phyloP scores from a whole-genome alignment of 2,329 filamentous ascomycete species.

The Paecilomyces variotii region DNA sequence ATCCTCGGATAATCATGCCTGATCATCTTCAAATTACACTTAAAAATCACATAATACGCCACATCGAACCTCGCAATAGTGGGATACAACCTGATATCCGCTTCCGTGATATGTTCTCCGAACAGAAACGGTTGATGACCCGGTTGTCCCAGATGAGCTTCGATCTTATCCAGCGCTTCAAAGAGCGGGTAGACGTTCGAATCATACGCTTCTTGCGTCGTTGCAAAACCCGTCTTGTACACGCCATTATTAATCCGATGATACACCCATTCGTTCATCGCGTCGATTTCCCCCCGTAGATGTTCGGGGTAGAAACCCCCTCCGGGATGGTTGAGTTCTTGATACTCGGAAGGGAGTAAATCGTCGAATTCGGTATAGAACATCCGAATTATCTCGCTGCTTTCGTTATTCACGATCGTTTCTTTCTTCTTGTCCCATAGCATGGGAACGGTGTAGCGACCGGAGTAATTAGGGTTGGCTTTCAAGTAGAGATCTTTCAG shows the following conservation, averaged over 20 bases:
- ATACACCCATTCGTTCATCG: slow-evolving; percentile 70
- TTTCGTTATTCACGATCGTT: slow-evolving; percentile 80
- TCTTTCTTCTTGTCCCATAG: slow-evolving; percentile 70
- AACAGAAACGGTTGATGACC: slow-evolving; percentile 60
- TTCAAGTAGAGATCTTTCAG: slow-evolving; percentile 69
- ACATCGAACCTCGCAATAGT: slow-evolving; percentile 61
- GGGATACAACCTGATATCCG: slow-evolving; percentile 63
- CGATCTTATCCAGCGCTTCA: slow-evolving; percentile 61
- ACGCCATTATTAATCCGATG: slow-evolving; percentile 48
- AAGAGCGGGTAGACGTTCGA: slow-evolving; percentile 62
- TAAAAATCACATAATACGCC: slow-evolving; percentile 76
- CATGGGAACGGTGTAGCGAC: slow-evolving; percentile 73
- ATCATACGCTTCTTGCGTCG: slow-evolving; percentile 68
- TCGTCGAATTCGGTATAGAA: slow-evolving; percentile 68
- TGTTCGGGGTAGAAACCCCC: slow-evolving; percentile 58
- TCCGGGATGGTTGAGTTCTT: slow-evolving; percentile 42
- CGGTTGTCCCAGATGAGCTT: slow-evolving; percentile 53
- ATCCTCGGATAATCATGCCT: slow-evolving; percentile 50
- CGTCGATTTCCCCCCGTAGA: slow-evolving; percentile 60
- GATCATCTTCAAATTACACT: slow-evolving; percentile 59
- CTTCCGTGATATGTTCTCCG: slow-evolving; percentile 65
- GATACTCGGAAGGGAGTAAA: slow-evolving; percentile 49
- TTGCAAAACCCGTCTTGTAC: slow-evolving; percentile 64
- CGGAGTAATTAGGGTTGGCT: slow-evolving; percentile 58
- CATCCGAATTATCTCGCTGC: slow-evolving; percentile 81